Base-by-base conservation (phyloP, 2,329 filamentous ascomycete genomes). In the Pseudomassariella vexata region DNA sequence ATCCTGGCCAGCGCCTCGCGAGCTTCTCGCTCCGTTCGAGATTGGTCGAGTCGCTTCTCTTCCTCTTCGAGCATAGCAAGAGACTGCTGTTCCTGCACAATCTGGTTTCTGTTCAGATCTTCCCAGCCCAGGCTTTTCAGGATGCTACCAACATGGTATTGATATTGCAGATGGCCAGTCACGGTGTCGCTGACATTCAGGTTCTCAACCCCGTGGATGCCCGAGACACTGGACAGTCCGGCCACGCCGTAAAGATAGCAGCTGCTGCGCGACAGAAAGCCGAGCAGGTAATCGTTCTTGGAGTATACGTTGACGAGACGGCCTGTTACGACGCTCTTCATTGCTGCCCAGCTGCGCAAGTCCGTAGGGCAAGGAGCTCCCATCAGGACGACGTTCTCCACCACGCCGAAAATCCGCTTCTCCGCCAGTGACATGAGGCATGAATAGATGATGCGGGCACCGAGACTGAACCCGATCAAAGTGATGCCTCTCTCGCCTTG, bases 241-340 rank as follows among this genome's bases (percentile, higher is more conserved):
- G 89, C 88, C 20, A 96, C 72, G 2, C 90, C 89, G 39, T 83
- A 81, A 42, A 92, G 81, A 30, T 90, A 74, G 45, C 82, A 87
- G 33, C 83, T 85, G 3, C 79, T 85, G 30, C 90, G 80, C 55
- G 90, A 94, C 23, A 95, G 66, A 53, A 95, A 94, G 1, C 79
- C 88, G 3, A 96, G 77, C 16, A 95, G 79, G 44, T 86, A 88
- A 55, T 96, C 90, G 28, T 86, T 85, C 31, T 82, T 79, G 1
- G 85, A 94, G 55, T 82, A 95, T 4, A 92, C 87, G 46, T 95
- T 96, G 50, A 95, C 72, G n/a, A 95, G 67, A 15, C 88, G 77
- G 0, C 89, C 88, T 24, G 78, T 73, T 4, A 94, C 86, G 3
- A 90, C 84, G 37, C 77, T 82, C 41, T 85, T 79, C 50, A 95